Percentiles rank a stretch among this genome's conserved stretches.
Conservation (phyloP, 2,329 filamentous ascomycete species). For the Arthroderma sp. region DNA sequence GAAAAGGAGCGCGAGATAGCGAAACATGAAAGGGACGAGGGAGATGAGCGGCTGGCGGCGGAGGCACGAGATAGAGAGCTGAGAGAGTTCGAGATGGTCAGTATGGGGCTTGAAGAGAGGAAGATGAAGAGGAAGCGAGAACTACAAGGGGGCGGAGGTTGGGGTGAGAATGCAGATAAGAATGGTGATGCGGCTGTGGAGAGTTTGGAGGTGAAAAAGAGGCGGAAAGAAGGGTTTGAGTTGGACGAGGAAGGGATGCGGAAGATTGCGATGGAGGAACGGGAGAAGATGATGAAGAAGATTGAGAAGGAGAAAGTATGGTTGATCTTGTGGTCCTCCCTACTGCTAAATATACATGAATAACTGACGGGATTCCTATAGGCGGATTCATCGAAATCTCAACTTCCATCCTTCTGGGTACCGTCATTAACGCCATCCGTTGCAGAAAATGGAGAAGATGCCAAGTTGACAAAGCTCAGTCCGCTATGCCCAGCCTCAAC, state of each 20-base stretch:
- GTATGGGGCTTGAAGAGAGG: slow-evolving; percentile 49
- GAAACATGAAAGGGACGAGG: slow-evolving; percentile 50
- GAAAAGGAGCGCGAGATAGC: slow-evolving; percentile 54
- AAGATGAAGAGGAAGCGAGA: slow-evolving; percentile 23
- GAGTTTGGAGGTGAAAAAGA: slow-evolving; percentile 31
- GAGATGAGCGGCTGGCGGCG: slow-evolving; percentile 49
- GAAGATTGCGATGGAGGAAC: slow-evolving; percentile 57
- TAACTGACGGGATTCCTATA: slow-evolving; percentile 13
- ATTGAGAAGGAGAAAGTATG: slow-evolving; percentile 60
- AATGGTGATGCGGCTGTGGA: slow-evolving; percentile 26
- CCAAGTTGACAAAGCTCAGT: slow-evolving; percentile 52
- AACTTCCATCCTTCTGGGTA: slow-evolving; percentile 83
- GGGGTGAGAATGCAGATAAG: slow-evolving; percentile 17
- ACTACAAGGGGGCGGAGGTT: slow-evolving; percentile 9
- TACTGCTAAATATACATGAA: background rate
- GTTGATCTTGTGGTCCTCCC: background rate
- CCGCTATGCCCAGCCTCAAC: slow-evolving; percentile 68
- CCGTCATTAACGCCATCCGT: slow-evolving; percentile 62
- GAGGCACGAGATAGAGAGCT: slow-evolving; percentile 61
- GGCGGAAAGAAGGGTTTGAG: slow-evolving; percentile 65
- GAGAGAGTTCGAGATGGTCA: slow-evolving; percentile 70
- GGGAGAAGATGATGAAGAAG: slow-evolving; percentile 54
- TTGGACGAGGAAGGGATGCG: slow-evolving; percentile 65
- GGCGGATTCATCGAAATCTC: slow-evolving; percentile 49
- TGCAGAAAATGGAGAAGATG: slow-evolving; percentile 44